phyloP scores from a whole-genome alignment of 768 basidiomycete genomes.

The Lactarius sp. region DNA sequence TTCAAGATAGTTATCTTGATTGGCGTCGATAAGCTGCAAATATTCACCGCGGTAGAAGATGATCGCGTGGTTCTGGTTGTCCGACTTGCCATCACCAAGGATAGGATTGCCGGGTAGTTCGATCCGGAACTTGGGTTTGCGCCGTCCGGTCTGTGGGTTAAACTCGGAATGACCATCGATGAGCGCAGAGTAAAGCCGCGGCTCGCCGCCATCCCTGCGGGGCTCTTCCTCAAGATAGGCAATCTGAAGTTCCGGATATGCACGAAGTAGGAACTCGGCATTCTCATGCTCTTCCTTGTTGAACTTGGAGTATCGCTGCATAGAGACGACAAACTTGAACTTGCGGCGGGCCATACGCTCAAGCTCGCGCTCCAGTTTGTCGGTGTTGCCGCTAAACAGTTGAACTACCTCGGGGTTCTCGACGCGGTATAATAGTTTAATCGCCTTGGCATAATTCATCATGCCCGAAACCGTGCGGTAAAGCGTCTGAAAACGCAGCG shows the following conservation, averaged over 20 bases:
- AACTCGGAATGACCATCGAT: slow-evolving; percentile 99
- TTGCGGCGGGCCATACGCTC: slow-evolving; percentile 97
- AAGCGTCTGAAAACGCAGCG: slow-evolving; percentile 94
- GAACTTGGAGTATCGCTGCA: slow-evolving; percentile 99
- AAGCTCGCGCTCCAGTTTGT: slow-evolving; percentile 91
- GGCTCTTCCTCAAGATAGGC: slow-evolving; percentile 98
- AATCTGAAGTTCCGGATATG: slow-evolving; percentile 97
- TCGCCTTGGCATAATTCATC: slow-evolving; percentile 99
- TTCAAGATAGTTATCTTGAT: slow-evolving; percentile 99
- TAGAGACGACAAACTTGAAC: slow-evolving; percentile 98
- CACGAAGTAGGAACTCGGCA: slow-evolving; percentile 93
- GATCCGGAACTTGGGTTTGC: slow-evolving; percentile 95
- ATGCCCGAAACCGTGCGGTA: slow-evolving; percentile 99
- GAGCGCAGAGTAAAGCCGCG: slow-evolving; percentile 90
- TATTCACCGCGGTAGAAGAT: slow-evolving; percentile 99
- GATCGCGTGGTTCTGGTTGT: slow-evolving; percentile 99
- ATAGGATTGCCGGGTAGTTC: slow-evolving; percentile 99
- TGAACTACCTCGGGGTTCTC: slow-evolving; percentile 99
- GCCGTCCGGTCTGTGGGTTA: slow-evolving; percentile 77
- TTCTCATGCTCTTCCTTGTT: slow-evolving; percentile 99
- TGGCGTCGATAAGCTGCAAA: slow-evolving; percentile 98
- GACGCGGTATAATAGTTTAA: slow-evolving; percentile 98
- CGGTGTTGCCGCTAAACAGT: slow-evolving; percentile 94
- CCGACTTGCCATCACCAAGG: slow-evolving; percentile 97
- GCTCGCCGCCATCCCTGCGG: slow-evolving; percentile 91